Percentiles rank a stretch among this genome's conserved stretches.
Evolutionary conservation across 2,329 filamentous ascomycete genomes (phyloP).

Genomic region (Graphilbum sp.): DNA sequence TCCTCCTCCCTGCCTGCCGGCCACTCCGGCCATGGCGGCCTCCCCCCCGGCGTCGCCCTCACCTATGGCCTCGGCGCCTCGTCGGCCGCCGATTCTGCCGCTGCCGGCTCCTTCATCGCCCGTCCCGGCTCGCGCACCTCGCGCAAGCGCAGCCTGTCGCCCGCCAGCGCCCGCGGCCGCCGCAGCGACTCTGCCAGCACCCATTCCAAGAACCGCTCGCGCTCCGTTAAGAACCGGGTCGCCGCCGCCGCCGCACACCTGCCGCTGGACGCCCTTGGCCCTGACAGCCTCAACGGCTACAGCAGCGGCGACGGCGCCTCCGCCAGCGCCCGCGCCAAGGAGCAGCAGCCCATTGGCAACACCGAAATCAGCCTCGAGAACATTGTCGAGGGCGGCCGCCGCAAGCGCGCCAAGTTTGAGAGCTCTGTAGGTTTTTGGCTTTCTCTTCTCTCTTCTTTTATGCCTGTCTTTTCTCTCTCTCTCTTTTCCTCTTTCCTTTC

Average conservation of each 20-base stretch:
- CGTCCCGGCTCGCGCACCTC: slow-evolving; percentile 56
- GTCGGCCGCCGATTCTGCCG: slow-evolving; percentile 11
- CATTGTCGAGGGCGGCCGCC: slow-evolving; percentile 89
- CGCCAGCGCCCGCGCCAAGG: slow-evolving; percentile 62
- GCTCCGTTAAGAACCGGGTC: slow-evolving; percentile 52
- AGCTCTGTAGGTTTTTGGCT: slow-evolving; percentile 66
- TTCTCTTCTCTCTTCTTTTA: slow-evolving; percentile 2
- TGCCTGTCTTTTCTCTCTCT: slow-evolving; percentile 13
- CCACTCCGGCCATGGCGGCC: slow-evolving; percentile 25
- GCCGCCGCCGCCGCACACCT: slow-evolving; percentile 23
- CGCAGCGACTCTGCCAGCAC: slow-evolving; percentile 59
- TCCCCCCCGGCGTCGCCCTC: background rate
- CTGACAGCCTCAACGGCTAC: slow-evolving; percentile 56
- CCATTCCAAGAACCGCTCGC: slow-evolving; percentile 46
- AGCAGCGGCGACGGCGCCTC: slow-evolving; percentile 77
- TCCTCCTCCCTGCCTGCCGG: no score
- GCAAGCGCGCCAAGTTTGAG: slow-evolving; percentile 88
- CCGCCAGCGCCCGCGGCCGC: slow-evolving; percentile 43
- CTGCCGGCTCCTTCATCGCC: slow-evolving; percentile 40
- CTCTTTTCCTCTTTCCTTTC: background rate
- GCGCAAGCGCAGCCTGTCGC: slow-evolving; percentile 66
- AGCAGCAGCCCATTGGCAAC: slow-evolving; percentile 58
- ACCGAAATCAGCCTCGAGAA: slow-evolving; percentile 97
- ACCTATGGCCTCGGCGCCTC: background rate
- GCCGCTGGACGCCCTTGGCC: slow-evolving; percentile 32